Evolutionary conservation across 2,329 filamentous ascomycete genomes (phyloP).

Genomic region (Scortechinia acanthostroma): DNA sequence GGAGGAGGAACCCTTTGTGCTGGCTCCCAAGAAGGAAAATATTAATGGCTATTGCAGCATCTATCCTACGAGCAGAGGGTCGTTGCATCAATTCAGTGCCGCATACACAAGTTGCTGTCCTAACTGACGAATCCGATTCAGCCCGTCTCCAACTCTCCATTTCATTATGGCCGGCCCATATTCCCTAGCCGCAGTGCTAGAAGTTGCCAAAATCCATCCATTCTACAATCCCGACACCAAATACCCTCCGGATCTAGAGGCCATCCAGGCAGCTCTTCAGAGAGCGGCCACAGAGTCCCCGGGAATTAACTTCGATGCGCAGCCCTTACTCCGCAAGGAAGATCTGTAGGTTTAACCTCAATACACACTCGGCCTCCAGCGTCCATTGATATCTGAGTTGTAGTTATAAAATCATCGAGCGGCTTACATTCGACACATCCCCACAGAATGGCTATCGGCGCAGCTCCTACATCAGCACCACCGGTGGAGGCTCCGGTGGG

Average conservation of each 20-base stretch:
- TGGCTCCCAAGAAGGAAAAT: too few species aligned
- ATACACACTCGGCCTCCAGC: neutral
- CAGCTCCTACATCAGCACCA: constrained; percentile 26
- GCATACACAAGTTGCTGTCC: too few species aligned
- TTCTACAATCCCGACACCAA: constrained; percentile 17
- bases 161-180: too few species aligned
- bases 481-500: constrained; percentile 25
- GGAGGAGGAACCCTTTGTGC: too few species aligned
- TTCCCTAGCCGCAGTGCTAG: constrained; percentile 18
- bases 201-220: constrained; percentile 21
- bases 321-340: constrained; percentile 7
- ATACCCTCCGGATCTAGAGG: constrained; percentile 18
- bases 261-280: constrained; percentile 4
- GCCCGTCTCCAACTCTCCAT: too few species aligned
- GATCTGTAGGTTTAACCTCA: constrained; percentile 5
- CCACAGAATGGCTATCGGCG: constrained; percentile 24
- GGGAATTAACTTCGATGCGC: constrained; percentile 1
- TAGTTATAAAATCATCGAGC: constrained; percentile 22
- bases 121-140: too few species aligned
- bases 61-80: too few species aligned
- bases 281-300: constrained; percentile 4
- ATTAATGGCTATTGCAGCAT: too few species aligned
- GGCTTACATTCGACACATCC: constrained; percentile 21
- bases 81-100: too few species aligned
- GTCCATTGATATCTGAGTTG: neutral